These are phyloP conservation scores for Haplographium delicatum DNA, from an alignment of 495 filamentous ascomycete species.

Conservation along the genomic window DNA sequence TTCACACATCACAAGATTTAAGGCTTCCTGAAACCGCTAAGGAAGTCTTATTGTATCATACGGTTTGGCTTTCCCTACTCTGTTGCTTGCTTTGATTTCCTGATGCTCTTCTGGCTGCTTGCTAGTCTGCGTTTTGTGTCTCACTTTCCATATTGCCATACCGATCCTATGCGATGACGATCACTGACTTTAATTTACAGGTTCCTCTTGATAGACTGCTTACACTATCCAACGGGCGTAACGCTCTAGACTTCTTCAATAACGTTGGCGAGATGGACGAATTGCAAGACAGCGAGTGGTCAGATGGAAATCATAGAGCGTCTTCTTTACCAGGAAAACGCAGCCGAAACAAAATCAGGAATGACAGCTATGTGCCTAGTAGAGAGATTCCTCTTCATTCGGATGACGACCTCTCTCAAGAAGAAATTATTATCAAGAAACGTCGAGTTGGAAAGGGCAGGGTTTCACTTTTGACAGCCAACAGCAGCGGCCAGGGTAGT, in stretches of 20 bases:
- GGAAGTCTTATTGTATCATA: too few relatives aligned
- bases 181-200: not conserved
- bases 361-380: constrained; percentile 11
- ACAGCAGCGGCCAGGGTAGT: constrained; percentile 11
- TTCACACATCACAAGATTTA: too few relatives aligned
- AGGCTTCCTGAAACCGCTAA: too few relatives aligned
- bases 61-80: too few relatives aligned
- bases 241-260: constrained; percentile 26
- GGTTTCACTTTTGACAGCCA: constrained; percentile 4
- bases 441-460: constrained; percentile 17
- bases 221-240: constrained; percentile 22
- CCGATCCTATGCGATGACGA: too few relatives aligned
- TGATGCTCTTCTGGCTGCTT: too few relatives aligned
- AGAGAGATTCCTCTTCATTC: constrained; percentile 2
- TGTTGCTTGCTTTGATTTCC: too few relatives aligned
- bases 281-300: constrained; percentile 3
- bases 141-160: too few relatives aligned
- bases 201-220: constrained; percentile 16
- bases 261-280: constrained; percentile 10
- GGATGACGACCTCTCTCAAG: constrained; percentile 14
- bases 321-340: constrained; percentile 15
- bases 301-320: constrained; percentile 3
- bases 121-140: too few relatives aligned
- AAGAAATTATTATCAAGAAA: constrained; percentile 6
- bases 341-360: constrained; percentile 5